Percentiles rank a stretch among this genome's conserved stretches.
Evolutionary conservation across 495 filamentous ascomycete genomes (phyloP).

Genomic region (Podospora didyma): DNA sequence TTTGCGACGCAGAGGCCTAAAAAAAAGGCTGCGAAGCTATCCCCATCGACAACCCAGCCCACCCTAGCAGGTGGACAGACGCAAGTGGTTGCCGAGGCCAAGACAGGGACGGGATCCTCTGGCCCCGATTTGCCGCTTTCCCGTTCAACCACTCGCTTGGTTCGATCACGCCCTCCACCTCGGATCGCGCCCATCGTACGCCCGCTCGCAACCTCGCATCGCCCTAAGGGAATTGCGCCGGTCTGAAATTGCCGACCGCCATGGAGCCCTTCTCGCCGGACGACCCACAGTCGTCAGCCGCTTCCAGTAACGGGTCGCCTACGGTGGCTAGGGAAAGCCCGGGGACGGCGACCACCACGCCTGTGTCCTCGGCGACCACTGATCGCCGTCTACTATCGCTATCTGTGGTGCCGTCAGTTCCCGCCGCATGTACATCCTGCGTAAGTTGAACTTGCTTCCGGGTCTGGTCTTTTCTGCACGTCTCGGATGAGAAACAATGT

Average conservation of each 20-base stretch:
- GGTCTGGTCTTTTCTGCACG: constrained; percentile 7
- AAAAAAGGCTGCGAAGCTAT: too few relatives aligned
- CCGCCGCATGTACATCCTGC: constrained; percentile 46
- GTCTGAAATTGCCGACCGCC: constrained; percentile 24
- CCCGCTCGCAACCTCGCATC: constrained; percentile 6
- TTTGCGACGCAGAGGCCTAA: too few relatives aligned
- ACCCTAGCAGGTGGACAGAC: background rate
- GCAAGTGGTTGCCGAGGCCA: background rate
- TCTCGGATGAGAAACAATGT: background rate
- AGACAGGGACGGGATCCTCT: background rate
- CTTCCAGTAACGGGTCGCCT: constrained; percentile 30
- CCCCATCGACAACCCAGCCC: too few relatives aligned
- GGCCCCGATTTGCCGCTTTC: background rate
- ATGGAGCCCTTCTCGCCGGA: constrained; percentile 31
- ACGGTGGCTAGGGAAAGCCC: constrained; percentile 28
- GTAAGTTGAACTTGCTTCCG: constrained; percentile 42
- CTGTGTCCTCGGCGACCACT: constrained; percentile 28
- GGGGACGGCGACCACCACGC: constrained; percentile 28
- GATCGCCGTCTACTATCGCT: constrained; percentile 26
- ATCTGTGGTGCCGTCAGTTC: constrained; percentile 36
- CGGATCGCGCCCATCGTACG: constrained; percentile 3
- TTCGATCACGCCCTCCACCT: constrained; percentile 4
- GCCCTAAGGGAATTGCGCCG: constrained; percentile 1
- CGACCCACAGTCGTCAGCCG: constrained; percentile 28
- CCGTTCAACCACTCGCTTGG: background rate